Conservation (phyloP, 1,139 yeast species). For the Saccharomycopsis hybrid region DNA sequence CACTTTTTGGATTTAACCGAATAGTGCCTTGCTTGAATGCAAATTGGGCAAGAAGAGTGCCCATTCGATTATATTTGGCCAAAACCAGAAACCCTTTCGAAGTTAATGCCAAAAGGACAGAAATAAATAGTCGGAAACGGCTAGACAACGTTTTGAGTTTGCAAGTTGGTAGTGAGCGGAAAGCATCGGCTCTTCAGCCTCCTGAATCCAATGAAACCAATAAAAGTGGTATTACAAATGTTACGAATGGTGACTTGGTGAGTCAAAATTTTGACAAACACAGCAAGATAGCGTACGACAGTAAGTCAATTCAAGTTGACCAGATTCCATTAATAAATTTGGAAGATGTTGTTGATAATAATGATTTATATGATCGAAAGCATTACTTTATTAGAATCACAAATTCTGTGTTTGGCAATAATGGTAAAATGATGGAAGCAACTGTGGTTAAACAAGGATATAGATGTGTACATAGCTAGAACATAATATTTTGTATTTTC, state of each 20-base stretch:
- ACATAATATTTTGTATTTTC: no score
- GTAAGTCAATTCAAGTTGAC: no score
- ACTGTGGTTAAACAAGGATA: background rate
- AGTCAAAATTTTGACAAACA: no score
- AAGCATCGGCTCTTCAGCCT: no score
- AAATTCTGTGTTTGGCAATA: constrained; percentile 3
- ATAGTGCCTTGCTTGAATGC: constrained; percentile 2
- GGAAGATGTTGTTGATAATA: no score
- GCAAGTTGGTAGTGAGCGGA: no score
- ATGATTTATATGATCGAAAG: constrained; percentile 1
- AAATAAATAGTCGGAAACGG: background rate
- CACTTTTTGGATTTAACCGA: background rate
- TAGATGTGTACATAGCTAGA: background rate
- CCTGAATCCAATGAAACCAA: no score
- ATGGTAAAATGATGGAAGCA: background rate
- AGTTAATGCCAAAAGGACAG: constrained; percentile 4
- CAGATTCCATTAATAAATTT: no score
- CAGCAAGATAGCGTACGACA: no score
- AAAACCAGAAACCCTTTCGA: constrained; percentile 1
- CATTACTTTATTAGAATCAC: constrained; percentile 3
- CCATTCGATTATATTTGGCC: constrained; percentile 1
- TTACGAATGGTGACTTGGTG: no score
- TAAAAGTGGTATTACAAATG: no score
- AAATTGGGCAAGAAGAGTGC: constrained; percentile 4
- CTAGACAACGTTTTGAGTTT: no score